phyloP scores from a whole-genome alignment of 306 rosid genomes.

The Sicyos edulis region DNA sequence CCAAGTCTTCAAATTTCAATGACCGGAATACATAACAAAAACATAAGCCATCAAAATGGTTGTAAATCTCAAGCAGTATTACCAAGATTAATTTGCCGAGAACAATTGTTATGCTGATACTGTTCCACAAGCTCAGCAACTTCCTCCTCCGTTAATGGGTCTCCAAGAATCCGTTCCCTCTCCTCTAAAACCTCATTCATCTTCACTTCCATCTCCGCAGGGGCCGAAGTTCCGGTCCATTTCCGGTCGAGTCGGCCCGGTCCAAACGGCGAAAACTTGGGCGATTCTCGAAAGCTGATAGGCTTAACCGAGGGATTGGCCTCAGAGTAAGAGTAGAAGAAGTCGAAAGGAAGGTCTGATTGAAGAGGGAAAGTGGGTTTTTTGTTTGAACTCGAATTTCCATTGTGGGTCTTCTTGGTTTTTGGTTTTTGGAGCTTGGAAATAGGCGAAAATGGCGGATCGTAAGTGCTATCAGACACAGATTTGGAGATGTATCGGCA shows the following conservation, averaged over 20 bases:
- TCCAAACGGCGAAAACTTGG: constrained; percentile 81
- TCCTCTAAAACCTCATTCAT: constrained; percentile 32
- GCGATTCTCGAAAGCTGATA: constrained; percentile 77
- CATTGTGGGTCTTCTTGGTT: constrained; percentile 6
- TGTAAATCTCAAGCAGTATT: neutral
- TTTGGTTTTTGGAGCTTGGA: constrained; percentile 33
- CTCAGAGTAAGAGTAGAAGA: constrained; percentile 79
- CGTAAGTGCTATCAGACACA: constrained; percentile 32
- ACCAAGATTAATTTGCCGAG: constrained; percentile 81
- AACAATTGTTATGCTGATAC: constrained; percentile 73
- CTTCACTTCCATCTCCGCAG: constrained; percentile 35
- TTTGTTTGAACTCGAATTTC: constrained; percentile 22
- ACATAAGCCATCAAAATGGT: neutral
- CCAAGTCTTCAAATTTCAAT: no score
- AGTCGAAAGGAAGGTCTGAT: constrained; percentile 71
- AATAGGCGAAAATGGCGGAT: constrained; percentile 65
- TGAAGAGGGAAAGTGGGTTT: constrained; percentile 34
- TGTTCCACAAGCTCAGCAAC: constrained; percentile 67
- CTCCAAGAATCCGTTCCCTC: constrained; percentile 57
- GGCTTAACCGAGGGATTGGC: constrained; percentile 40
- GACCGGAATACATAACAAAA: neutral
- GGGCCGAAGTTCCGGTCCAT: constrained; percentile 75
- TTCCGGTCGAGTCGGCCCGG: constrained; percentile 71
- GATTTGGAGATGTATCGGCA: constrained; percentile 26
- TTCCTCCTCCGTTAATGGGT: constrained; percentile 63